phyloP scores from a whole-genome alignment of 2,329 filamentous ascomycete genomes.

The Hirsutella rhossiliensis region DNA sequence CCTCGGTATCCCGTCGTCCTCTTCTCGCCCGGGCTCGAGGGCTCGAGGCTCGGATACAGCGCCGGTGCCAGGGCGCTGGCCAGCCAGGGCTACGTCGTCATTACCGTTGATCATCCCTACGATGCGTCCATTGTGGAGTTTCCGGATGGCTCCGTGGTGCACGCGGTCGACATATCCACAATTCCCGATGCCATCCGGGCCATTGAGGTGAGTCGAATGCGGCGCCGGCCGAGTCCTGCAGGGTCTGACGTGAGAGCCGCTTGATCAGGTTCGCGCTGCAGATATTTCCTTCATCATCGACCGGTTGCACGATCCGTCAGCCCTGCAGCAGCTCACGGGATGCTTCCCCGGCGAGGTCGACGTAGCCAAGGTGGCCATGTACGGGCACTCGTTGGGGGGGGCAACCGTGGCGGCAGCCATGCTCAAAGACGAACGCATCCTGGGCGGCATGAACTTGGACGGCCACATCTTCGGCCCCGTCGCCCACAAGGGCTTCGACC shows the following conservation, averaged over 20 bases:
- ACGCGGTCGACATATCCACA: constrained; percentile 8
- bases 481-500: constrained; percentile 7
- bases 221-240: neutral
- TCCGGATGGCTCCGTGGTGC: constrained; percentile 20
- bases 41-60: constrained; percentile 24
- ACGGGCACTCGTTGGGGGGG: constrained; percentile 24
- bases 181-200: neutral
- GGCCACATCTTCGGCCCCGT: constrained; percentile 15
- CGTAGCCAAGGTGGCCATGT: constrained; percentile 11
- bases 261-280: constrained; percentile 12
- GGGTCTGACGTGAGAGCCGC: neutral
- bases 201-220: neutral
- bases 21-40: constrained; percentile 28
- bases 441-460: constrained; percentile 23
- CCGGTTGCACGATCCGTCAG: constrained; percentile 10
- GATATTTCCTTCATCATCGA: constrained; percentile 23
- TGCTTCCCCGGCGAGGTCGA: constrained; percentile 2
- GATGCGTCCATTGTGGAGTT: constrained; percentile 29
- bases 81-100: constrained; percentile 28
- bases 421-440: constrained; percentile 16
- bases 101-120: constrained; percentile 33
- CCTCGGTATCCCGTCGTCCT: constrained; percentile 17
- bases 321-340: constrained; percentile 1
- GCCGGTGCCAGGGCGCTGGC: constrained; percentile 28
- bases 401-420: constrained; percentile 18